Percentiles rank a stretch among this genome's conserved stretches.
Evolutionary conservation across 192 early-diverging fungal species (phyloP).

Genomic region (Entomortierella beljakovae): DNA sequence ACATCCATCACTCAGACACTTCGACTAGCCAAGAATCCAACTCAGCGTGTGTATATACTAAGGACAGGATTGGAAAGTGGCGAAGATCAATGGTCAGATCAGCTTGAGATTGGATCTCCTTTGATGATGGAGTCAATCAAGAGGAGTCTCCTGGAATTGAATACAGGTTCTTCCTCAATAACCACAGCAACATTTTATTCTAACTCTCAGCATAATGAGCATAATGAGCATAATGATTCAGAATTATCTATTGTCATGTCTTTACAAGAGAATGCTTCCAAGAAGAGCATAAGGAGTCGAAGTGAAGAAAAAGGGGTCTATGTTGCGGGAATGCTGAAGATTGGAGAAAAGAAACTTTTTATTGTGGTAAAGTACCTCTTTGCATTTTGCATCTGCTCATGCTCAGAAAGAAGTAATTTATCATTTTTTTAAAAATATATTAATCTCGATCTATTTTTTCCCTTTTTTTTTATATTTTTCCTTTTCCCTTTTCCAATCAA

Average conservation of each 20-base stretch:
- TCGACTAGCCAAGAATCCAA: constrained; percentile 44
- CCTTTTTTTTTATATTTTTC: background rate
- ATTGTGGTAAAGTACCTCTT: constrained; percentile 57
- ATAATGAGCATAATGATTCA: too few species aligned
- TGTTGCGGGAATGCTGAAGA: constrained; percentile 57
- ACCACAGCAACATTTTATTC: background rate
- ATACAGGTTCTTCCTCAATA: background rate
- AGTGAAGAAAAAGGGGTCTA: constrained; percentile 43
- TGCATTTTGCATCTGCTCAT: background rate
- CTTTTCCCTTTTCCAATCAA: constrained; percentile 3
- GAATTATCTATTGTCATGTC: background rate
- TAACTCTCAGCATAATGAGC: too few species aligned
- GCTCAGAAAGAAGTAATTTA: too few species aligned
- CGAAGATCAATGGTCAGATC: constrained; percentile 47
- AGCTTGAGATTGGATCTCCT: constrained; percentile 33
- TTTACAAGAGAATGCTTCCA: constrained; percentile 2
- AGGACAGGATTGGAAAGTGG: constrained; percentile 42
- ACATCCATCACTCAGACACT: constrained; percentile 52
- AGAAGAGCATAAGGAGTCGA: constrained; percentile 2
- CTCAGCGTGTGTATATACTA: constrained; percentile 51
- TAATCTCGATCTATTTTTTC: background rate
- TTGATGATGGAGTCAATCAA: constrained; percentile 25
- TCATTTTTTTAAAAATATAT: background rate
- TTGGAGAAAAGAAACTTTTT: constrained; percentile 56
- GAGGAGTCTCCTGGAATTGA: constrained; percentile 19